Base-by-base conservation (phyloP, 2,329 filamentous ascomycete genomes). In the Scytalidium lignicola region DNA sequence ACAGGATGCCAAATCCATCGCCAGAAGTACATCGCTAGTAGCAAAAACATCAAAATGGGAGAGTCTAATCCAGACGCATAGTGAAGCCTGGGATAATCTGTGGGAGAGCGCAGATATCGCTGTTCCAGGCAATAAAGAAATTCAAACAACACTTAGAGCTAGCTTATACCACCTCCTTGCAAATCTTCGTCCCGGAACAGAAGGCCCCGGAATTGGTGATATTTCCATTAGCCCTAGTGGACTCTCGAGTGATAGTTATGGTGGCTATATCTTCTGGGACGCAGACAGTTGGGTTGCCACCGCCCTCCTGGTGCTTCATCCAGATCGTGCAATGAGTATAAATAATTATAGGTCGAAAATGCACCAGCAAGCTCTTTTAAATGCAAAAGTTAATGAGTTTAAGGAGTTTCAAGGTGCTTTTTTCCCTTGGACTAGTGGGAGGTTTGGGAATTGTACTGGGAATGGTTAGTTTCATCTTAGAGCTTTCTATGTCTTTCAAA, bases 201-300 rank as follows among this genome's bases (percentile, higher is more conserved):
- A 76, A 69, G 52, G 76, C 66, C 1, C 67, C 78, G 23, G 74
- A 73, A 29, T 85, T 3, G 77, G 81, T 46, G 69, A 75, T 17
- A 71, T 82, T 62, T 84, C 81, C 51, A 78, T 86, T 45, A 69
- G 78, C 2, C 83, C 86, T 13, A 79, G 81, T 50, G 83, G 83
- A 0, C 65, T 86, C 19, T 77, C 75, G 0, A 81, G 80, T 4
- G 82, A 85, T 55, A 80, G 78, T 13, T 87, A 87, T 55, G 83
- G 71, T 20, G 83, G 83, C 0, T 68, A 72, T 44, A 49, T 59
- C 10, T 66, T 65, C 45, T 66, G 63, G 63, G 63, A 65, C 45
- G 54, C 56, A 28, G 61, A 64, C 18, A 44, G 47, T 15, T 57
- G 53, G 53, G 51, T 58, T 28, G 47, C 26, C 6, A 83, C 82